Conservation (phyloP, 345 rosid genomes). For the Aquilaria yunnanensis region DNA sequence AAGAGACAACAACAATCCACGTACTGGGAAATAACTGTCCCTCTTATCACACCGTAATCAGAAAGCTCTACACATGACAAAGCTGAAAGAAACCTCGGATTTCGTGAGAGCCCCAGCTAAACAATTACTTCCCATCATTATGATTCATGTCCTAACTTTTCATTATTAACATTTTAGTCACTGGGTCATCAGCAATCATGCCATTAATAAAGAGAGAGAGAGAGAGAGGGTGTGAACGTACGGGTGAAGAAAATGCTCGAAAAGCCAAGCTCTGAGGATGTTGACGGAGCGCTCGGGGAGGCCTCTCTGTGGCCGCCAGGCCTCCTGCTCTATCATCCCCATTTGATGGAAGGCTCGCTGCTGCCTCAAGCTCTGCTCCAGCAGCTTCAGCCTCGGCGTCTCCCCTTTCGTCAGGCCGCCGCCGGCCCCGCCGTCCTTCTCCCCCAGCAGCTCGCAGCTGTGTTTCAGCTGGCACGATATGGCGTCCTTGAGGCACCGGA, state of each 20-base stretch:
- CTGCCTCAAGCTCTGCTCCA: conserved; percentile 88
- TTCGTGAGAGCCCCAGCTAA: conserved; percentile 22
- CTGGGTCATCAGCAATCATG: background rate
- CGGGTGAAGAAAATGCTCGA: conserved; percentile 99
- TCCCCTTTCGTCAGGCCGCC: conserved; percentile 90
- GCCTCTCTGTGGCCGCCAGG: conserved; percentile 97
- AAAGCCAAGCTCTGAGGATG: conserved; percentile 94
- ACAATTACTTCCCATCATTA: background rate
- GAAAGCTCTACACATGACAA: conserved; percentile 17
- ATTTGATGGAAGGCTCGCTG: conserved; percentile 89
- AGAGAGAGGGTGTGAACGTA: conserved; percentile 36
- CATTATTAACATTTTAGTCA: no score
- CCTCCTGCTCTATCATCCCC: conserved; percentile 98
- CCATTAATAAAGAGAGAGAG: background rate
- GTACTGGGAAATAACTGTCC: conserved; percentile 38
- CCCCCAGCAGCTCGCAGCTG: conserved; percentile 76
- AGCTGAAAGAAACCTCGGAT: conserved; percentile 29
- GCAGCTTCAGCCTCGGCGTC: conserved; percentile 73
- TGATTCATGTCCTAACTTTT: background rate
- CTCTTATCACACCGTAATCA: conserved; percentile 11
- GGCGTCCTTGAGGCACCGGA: conserved; percentile 86
- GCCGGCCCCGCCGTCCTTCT: conserved; percentile 60
- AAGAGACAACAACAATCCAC: conserved; percentile 41
- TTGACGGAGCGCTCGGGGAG: conserved; percentile 96
- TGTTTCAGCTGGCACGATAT: conserved; percentile 62